Base-by-base conservation (phyloP, 1,284 basidiomycete species). In the Cutaneotrichosporon cutaneum region DNA sequence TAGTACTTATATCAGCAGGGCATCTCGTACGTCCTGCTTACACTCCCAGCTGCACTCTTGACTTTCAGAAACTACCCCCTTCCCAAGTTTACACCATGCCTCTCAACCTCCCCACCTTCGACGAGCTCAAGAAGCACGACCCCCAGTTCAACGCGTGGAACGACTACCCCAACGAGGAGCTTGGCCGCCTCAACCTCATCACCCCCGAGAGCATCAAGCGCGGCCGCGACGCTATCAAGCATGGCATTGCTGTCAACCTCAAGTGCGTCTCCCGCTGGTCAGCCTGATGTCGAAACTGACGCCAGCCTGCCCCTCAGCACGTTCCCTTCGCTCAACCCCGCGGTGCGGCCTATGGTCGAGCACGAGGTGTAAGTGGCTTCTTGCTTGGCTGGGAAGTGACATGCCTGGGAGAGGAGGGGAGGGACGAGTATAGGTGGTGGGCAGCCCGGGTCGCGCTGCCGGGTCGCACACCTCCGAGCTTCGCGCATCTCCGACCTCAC, bases 61-160 rank as follows among this genome's bases (percentile, higher is more conserved):
- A n/a, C n/a, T n/a, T n/a, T n/a, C n/a, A n/a, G n/a, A n/a, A n/a
- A n/a, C n/a, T n/a, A n/a, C n/a, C n/a, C n/a, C n/a, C n/a, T n/a
- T n/a, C n/a, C n/a, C n/a, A n/a, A n/a, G n/a, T n/a, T n/a, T n/a
- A n/a, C 16, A 42, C 39, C 16, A 42, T 42, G 39, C 7, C 39
- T 18, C 7, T 42, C 39, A 3, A 16, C 39, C 51, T 53, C 18
- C 51, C 51, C 0, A 61, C 64, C 16, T 66, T 66, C n/a, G 64
- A 66, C 59, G 61, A 66, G 54, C 61, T 66, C 56, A 66, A 66
- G 54, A 54, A 62, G 52, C 64, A 61, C 52, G 72, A 70, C 2
- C 72, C 74, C 5, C 70, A 70, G 5, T 61, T 63, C 51, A 73
- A 76, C 56, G 72, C 74, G 8, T 74, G 74, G 74, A 71, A 71